Evolutionary conservation across 331 rosid genomes (phyloP), one percentile per base, ranked within the genome.

Genomic region (Ulmus americana): DNA sequence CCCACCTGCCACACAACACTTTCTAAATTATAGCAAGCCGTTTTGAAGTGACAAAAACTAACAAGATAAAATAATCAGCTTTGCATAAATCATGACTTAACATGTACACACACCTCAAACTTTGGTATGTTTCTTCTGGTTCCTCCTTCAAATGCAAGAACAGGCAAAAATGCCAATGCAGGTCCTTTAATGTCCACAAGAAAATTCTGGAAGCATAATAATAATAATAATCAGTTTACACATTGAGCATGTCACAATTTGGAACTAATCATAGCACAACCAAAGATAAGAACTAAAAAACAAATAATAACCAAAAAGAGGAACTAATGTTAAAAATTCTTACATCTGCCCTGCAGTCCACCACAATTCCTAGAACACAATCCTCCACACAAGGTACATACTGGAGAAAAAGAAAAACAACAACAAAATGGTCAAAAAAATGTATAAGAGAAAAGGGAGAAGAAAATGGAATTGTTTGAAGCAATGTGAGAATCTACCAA

Each of bases 61-160:
- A 22, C 39, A 5, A 43, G 8, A 20, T 4, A 54, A 54, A 10
- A 13, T 60, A 8, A 16, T 60, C 3, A 5, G n/a, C 74, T 16
- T 28, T 40, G 53, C 39, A 61, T 6, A 42, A 45, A 28, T 4
- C 63, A 69, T 41, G 45, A 38, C 20, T 60, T 35, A 6, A 39
- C 6, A 48, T 4, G 38, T 42, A 64, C 54, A 64, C 86, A 63
- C 64, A 87, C 97, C 98, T 89, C 88, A 76, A 92, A 87, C 72
- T 79, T 89, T 2, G 98, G 97, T 71, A 92, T 87, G 83, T 92
- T 92, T 77, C 97, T 83, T 81, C 97, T 83, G 5, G 96, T 92
- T 79, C 96, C 98, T 77, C 98, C 96, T 86, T 92, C 98, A 55
- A 92, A 92, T 55, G 98, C 95, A 76, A 89, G 98, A 76, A 92